Base-by-base conservation (phyloP, 768 basidiomycete species). In the Xanthoconium stramineum region DNA sequence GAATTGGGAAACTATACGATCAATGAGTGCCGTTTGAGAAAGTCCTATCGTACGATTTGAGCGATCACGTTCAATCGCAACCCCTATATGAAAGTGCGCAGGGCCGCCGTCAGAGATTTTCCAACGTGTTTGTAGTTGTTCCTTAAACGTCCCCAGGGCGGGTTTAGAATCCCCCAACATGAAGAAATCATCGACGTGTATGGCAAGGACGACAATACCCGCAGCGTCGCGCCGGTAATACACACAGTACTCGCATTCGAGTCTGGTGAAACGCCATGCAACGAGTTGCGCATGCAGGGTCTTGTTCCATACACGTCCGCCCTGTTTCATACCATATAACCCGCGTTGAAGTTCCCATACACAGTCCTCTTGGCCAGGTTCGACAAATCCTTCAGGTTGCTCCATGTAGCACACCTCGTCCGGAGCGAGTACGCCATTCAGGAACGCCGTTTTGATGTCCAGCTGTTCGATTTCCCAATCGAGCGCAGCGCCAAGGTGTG, bases 171-270 rank as follows among this genome's bases (percentile, higher is more conserved):
- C 14, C 6, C 39, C 60, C 5, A 64, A 64, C 1, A 56, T 50
- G 0, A 72, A 47, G 44, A 72, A 66, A 49, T 75, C 74, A 47
- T 78, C 70, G 6, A 79, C 72, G 46, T 76, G 70, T 2, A 76
- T 65, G 0, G 61, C 65, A 0, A 72, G 48, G 12, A 79, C 60
- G 8, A 74, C 55, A 0, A 49, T 69, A 0, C 66, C 24, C 24
- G 4, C 4, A 24, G 24, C 4, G 24, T 24, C 24, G 4, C 24
- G 4, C 24, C 24, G 2, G 24, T 19, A 40, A 19, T 40, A 40
- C 3, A 40, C 11, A 0, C 73, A 77, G 0, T 63, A 61, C 39
- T 79, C 73, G 14, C 66, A 66, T 1, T 58, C 37, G 0, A 74
- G 65, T 0, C 61, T 47, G 0, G 51, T 68, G 50, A 79, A n/a